Evolutionary conservation across 768 basidiomycete species (phyloP).

Genomic region (Amanita subjunquillea): DNA sequence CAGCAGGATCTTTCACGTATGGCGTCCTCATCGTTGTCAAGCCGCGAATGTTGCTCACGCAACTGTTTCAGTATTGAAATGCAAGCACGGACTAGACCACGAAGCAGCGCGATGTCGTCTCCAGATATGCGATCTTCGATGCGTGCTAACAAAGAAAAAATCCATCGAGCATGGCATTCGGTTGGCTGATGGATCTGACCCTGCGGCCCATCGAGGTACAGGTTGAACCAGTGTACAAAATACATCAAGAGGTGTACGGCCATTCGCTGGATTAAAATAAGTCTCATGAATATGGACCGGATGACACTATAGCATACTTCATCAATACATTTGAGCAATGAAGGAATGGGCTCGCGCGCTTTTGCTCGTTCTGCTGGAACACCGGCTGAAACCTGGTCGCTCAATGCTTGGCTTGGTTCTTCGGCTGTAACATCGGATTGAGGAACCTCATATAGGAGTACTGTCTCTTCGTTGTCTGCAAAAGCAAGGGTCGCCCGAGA

Average conservation of each 20-base stretch:
- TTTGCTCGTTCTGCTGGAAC: not conserved
- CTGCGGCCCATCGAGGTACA: conserved; percentile 38
- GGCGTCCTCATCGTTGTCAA: conserved; percentile 6
- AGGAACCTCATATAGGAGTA: conserved; percentile 5
- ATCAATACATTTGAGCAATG: conserved; percentile 48
- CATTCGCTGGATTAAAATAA: conserved; percentile 35
- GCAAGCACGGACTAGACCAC: conserved; percentile 66
- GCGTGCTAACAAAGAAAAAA: conserved; percentile 62
- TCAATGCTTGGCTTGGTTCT: not conserved
- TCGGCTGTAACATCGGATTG: not conserved
- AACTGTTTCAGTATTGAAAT: conserved; percentile 37
- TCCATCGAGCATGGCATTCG: conserved; percentile 63
- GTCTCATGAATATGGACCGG: conserved; percentile 7
- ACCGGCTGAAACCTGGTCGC: not conserved
- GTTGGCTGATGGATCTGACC: conserved; percentile 29
- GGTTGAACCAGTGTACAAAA: conserved; percentile 72
- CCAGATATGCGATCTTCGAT: conserved; percentile 61
- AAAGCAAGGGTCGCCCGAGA: conserved; percentile 17
- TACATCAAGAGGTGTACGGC: conserved; percentile 76
- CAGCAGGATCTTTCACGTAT: conserved; percentile 50
- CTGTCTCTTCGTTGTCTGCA: not conserved
- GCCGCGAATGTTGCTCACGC: conserved; percentile 11
- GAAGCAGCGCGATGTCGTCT: conserved; percentile 70
- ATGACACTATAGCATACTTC: conserved; percentile 36
- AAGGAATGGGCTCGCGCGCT: conserved; percentile 51